These are phyloP conservation scores for Trypanosoma boissoni DNA, from an alignment of 208 protist species.

Conservation along the genomic window DNA sequence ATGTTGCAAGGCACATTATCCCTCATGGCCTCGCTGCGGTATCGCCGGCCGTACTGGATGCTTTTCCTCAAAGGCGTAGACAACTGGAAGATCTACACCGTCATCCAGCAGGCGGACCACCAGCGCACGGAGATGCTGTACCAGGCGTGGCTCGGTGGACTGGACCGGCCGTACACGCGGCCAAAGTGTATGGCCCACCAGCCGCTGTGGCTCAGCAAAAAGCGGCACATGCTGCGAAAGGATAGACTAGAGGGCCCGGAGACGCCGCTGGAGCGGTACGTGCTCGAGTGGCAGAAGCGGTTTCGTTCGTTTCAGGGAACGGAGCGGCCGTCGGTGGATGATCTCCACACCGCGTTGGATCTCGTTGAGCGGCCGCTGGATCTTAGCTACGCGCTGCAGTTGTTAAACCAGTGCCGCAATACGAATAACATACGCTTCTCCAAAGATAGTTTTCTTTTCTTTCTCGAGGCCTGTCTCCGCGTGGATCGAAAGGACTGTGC, in stretches of 20 bases:
- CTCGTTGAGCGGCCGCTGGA: constrained; percentile 88
- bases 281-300: constrained; percentile 83
- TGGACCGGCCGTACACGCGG: constrained; percentile 84
- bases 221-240: constrained; percentile 81
- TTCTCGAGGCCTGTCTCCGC: constrained; percentile 86
- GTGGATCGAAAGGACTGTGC: constrained; percentile 88
- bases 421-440: constrained; percentile 73
- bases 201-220: constrained; percentile 88
- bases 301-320: constrained; percentile 83
- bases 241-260: constrained; percentile 79
- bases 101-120: constrained; percentile 89
- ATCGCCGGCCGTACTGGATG: constrained; percentile 77
- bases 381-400: constrained; percentile 86
- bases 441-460: constrained; percentile 80
- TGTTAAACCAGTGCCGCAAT: constrained; percentile 86
- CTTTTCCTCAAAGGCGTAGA: constrained; percentile 87
- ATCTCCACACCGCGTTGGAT: constrained; percentile 89
- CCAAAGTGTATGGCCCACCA: constrained; percentile 91
- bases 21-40: constrained; percentile 36
- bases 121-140: constrained; percentile 92
- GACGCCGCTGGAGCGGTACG: constrained; percentile 85
- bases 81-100: constrained; percentile 92
- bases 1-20: constrained; percentile 35
- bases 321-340: constrained; percentile 74
- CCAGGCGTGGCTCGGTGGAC: constrained; percentile 89